phyloP scores from a whole-genome alignment of 2,329 filamentous ascomycete genomes.

The Furcasterigmium sp. region DNA sequence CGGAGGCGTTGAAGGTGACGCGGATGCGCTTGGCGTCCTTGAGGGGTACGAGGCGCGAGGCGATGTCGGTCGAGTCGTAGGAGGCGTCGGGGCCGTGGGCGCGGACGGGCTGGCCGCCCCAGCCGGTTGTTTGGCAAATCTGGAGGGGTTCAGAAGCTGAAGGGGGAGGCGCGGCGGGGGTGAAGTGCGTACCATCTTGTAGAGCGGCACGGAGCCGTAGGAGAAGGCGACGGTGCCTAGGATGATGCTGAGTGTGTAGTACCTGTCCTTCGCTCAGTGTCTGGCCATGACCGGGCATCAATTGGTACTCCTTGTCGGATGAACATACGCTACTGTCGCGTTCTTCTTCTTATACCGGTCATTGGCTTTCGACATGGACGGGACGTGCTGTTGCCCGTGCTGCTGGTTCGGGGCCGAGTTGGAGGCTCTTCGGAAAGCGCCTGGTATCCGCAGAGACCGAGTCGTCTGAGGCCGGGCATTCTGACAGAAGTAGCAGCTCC shows the following conservation, averaged over 20 bases:
- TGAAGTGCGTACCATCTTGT: constrained; percentile 65
- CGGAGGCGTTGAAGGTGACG: constrained; percentile 93
- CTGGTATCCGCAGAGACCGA: constrained; percentile 9
- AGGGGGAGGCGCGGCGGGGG: not conserved
- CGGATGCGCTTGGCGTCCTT: constrained; percentile 77
- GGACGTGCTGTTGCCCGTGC: constrained; percentile 12
- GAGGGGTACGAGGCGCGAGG: constrained; percentile 74
- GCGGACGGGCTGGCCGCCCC: constrained; percentile 88
- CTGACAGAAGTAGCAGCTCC: constrained; percentile 33
- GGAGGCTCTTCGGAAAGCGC: constrained; percentile 21
- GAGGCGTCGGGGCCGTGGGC: constrained; percentile 56
- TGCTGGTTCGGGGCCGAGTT: constrained; percentile 22
- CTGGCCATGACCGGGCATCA: not conserved
- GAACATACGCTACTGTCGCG: constrained; percentile 44
- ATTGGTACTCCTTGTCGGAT: not conserved
- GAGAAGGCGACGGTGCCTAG: constrained; percentile 74
- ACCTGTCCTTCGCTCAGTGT: constrained; percentile 34
- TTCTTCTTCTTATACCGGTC: constrained; percentile 64
- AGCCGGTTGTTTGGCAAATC: constrained; percentile 83
- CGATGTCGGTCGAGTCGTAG: constrained; percentile 36
- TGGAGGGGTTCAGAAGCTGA: constrained; percentile 24
- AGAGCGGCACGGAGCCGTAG: constrained; percentile 79
- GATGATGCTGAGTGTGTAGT: constrained; percentile 72
- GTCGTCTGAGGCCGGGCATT: constrained; percentile 20
- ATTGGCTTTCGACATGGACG: constrained; percentile 57